Base-by-base conservation (phyloP, 2,329 filamentous ascomycete species). In the Chaetomium olivaceum region DNA sequence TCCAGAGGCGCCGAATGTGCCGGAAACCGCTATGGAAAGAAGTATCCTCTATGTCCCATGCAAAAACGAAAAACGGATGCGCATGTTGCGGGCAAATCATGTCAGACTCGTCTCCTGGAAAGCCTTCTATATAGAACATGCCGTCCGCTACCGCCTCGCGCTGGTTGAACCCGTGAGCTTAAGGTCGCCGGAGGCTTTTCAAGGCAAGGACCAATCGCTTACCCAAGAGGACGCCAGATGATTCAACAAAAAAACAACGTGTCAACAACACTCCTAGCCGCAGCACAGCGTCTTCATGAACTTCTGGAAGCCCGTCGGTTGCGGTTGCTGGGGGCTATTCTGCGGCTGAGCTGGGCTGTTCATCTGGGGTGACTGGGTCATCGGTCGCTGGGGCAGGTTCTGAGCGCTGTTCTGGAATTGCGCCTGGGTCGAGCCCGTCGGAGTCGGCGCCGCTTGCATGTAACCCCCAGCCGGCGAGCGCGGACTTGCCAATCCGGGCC, bases 331-430 rank as follows among this genome's bases (percentile, higher is more conserved):
- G 70, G 84, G 83, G 71, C 83, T 83, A 72, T 77, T 81, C 75
- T 79, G 86, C 77, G 80, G 80, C 74, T 80, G 80, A 70, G 84
- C 80, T 75, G 63, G 67, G 65, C 25, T 70, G 66, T 65, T 70
- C 46, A 67, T 56, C 43, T 64, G 59, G 29, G 68, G 60, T 75
- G 88, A 87, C 68, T 85, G 82, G 67, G 85, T 85, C 75, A 86
- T 84, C 70, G 84, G 83, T 71, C 89, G 82, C 73, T 87, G 87
- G 58, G 90, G 86, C 71, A 96, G 85, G 78, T 97, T 95, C 77
- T 92, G 91, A 75, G 91, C 91, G 81, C 92, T 97, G 85, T 92
- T 94, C 82, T 96, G 93, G 84, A 97, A 97, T 77, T 97, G 94
- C 71, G 94, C 94, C 79, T 96, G 92, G 70, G 92, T 97, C 76